Percentiles rank a stretch among this genome's conserved stretches.
These are phyloP conservation scores for Leucogyrophana mollusca DNA, from an alignment of 768 basidiomycete genomes.

Conservation along the genomic window DNA sequence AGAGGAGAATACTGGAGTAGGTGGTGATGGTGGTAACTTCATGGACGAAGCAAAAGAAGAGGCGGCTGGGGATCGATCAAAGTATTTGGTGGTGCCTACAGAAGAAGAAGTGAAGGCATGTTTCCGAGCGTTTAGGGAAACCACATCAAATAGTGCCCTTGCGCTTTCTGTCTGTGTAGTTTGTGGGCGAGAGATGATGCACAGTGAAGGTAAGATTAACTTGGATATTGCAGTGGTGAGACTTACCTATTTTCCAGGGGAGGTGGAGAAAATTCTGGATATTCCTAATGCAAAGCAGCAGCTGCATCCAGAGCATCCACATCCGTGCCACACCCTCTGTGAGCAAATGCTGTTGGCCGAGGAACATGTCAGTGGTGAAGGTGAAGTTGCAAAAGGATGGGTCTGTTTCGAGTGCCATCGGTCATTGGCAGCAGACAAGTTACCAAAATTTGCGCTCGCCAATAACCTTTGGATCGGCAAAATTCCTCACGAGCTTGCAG, in stretches of 20 bases:
- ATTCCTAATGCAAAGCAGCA: not conserved
- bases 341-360: not conserved
- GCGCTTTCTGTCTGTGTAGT: not conserved
- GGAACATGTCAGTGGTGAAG: not conserved
- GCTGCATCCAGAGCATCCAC: not conserved
- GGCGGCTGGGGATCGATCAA: too few relatives aligned
- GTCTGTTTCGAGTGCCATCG: not conserved
- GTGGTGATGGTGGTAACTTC: too few relatives aligned
- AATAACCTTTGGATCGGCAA: slow-evolving; percentile 41
- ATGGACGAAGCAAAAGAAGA: too few relatives aligned
- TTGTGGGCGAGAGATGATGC: not conserved
- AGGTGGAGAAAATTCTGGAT: not conserved
- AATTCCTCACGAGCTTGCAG: slow-evolving; percentile 22
- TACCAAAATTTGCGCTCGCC: slow-evolving; percentile 26
- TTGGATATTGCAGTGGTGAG: too few relatives aligned
- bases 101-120: not conserved
- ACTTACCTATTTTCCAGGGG: too few relatives aligned
- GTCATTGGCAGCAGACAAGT: not conserved
- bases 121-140: not conserved
- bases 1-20: too few relatives aligned
- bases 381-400: not conserved
- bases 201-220: not conserved
- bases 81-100: too few relatives aligned
- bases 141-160: not conserved
- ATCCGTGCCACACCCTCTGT: not conserved